A percentile compares a stretch with the other conserved stretches of the same genome.
Conservation (phyloP, 164 flowering plant genomes). For the Vitis labrusca region DNA sequence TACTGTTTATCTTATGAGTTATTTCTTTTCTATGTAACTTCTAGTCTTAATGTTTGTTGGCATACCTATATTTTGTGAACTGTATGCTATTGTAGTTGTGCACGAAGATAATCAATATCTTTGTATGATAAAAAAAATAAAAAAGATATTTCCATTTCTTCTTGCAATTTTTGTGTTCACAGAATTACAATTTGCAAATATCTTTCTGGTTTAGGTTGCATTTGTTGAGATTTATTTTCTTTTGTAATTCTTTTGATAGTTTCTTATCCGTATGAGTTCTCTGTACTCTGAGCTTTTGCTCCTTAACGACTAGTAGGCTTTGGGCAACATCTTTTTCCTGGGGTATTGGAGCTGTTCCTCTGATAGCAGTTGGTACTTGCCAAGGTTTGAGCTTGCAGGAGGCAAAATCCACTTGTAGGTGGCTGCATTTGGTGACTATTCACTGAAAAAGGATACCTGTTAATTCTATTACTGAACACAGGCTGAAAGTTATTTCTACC, state of each 20-base stretch:
- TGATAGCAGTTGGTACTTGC: conserved; percentile 16
- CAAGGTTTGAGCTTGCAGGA: conserved; percentile 24
- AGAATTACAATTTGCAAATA: background rate
- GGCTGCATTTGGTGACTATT: conserved; percentile 1
- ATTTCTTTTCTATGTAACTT: background rate
- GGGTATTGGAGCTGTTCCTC: conserved; percentile 28
- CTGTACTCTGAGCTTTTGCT: conserved; percentile 5
- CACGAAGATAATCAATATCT: no score
- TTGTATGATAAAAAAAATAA: no score
- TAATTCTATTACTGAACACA: no score
- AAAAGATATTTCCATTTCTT: no score
- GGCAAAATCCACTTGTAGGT: conserved; percentile 10
- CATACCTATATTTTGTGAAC: no score
- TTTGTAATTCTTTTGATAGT: background rate
- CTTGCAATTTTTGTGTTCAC: no score
- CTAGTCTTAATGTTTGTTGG: background rate
- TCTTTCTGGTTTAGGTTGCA: background rate
- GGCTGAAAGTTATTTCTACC: no score
- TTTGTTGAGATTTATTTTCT: background rate
- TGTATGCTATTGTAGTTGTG: no score
- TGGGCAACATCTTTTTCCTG: conserved; percentile 9
- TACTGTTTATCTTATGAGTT: background rate
- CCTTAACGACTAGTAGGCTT: conserved; percentile 45
- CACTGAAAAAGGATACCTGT: no score
- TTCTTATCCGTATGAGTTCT: background rate